phyloP scores from a whole-genome alignment of 139 green algal genomes.

The Trebouxia sp. region DNA sequence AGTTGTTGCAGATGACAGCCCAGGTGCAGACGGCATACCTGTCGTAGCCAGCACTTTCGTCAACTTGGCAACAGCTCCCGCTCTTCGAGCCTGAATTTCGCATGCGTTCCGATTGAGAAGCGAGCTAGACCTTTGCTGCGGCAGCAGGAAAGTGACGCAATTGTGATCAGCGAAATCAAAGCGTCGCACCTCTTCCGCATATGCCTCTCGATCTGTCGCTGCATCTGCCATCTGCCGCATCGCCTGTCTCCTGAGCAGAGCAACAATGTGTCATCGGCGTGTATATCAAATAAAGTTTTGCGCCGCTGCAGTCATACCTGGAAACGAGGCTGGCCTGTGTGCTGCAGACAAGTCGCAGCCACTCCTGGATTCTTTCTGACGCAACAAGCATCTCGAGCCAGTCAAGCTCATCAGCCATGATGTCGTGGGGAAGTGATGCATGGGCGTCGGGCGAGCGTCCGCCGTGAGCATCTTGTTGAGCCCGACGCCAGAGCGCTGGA shows the following conservation, averaged over 20 bases:
- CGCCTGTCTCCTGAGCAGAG: constrained; percentile 26
- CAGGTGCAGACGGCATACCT: background rate
- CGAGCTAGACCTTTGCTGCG: background rate
- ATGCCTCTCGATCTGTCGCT: constrained; percentile 1
- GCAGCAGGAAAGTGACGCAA: background rate
- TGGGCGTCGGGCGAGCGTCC: too few species aligned
- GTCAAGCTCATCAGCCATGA: constrained; percentile 42
- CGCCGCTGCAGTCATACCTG: background rate
- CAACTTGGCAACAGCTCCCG: background rate
- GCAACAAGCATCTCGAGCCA: constrained; percentile 70
- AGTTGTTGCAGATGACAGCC: background rate
- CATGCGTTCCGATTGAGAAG: background rate
- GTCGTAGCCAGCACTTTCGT: background rate
- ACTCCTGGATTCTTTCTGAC: constrained; percentile 52
- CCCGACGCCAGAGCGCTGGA: too few species aligned
- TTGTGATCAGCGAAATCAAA: background rate
- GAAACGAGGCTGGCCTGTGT: background rate
- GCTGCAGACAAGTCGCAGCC: constrained; percentile 33
- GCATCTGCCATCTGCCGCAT: constrained; percentile 30
- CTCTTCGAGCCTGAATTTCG: background rate
- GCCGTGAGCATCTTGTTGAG: too few species aligned
- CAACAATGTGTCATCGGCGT: background rate
- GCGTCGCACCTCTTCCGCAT: constrained; percentile 29
- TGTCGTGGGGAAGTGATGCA: background rate
- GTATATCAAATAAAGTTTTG: background rate